A percentile compares a stretch with the other conserved stretches of the same genome.
Conservation (phyloP, 1,139 yeast species). For the Protomyces macrosporus region DNA sequence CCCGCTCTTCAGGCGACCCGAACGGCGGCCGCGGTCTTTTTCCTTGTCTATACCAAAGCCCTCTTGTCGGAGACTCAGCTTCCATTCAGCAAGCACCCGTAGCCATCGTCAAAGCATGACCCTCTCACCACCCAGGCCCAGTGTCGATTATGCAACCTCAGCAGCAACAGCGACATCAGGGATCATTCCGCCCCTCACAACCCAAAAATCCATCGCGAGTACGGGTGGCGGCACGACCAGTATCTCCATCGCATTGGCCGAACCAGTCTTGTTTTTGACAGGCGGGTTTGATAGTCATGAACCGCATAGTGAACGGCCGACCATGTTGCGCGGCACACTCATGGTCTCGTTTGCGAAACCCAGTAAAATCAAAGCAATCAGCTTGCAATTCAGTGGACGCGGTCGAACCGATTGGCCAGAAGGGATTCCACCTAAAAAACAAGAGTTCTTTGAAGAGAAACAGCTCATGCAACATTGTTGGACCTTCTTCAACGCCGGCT, state of each 20-base stretch:
- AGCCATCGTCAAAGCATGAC: too few relatives aligned
- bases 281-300: slow-evolving; percentile 66
- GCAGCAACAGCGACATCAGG: not conserved
- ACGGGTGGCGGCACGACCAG: slow-evolving; percentile 33
- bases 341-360: slow-evolving; percentile 68
- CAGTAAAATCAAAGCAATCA: slow-evolving; percentile 64
- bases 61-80: too few relatives aligned
- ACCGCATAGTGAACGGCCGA: slow-evolving; percentile 65
- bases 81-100: not conserved
- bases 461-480: slow-evolving; percentile 76
- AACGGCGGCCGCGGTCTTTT: too few relatives aligned
- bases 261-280: slow-evolving; percentile 70
- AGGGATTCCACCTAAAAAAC: slow-evolving; percentile 82
- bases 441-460: slow-evolving; percentile 57
- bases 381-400: slow-evolving; percentile 61
- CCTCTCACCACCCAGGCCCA: not conserved
- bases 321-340: slow-evolving; percentile 76
- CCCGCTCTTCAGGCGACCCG: too few relatives aligned
- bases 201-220: slow-evolving; percentile 31
- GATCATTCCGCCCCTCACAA: slow-evolving; percentile 24
- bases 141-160: not conserved
- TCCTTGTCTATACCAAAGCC: too few relatives aligned
- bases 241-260: slow-evolving; percentile 61
- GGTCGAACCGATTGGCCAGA: slow-evolving; percentile 97
- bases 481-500: slow-evolving; percentile 67